These are phyloP conservation scores for Linnemannia hyalina DNA, from an alignment of 192 early-diverging fungal genomes.

Conservation along the genomic window DNA sequence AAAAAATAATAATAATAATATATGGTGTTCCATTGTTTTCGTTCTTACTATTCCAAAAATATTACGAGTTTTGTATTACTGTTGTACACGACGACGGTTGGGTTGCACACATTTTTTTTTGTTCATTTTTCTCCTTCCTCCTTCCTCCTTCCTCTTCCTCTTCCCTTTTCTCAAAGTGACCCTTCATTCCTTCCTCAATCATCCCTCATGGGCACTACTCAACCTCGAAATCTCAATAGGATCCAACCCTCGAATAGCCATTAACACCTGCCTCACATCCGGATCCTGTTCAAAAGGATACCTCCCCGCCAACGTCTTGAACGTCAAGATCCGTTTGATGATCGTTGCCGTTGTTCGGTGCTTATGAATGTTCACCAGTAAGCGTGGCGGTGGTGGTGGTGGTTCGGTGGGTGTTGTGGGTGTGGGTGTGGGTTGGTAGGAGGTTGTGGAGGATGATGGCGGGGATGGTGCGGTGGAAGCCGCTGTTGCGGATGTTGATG, in stretches of 20 bases:
- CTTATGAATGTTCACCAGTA: conserved; percentile 62
- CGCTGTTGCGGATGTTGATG: not conserved
- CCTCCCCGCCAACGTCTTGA: conserved; percentile 62
- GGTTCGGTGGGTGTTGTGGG: too few relatives aligned
- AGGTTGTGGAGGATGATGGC: too few relatives aligned
- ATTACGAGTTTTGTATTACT: not conserved
- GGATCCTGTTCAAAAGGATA: conserved; percentile 63
- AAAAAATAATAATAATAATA: too few relatives aligned
- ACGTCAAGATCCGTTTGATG: conserved; percentile 69
- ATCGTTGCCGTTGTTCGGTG: conserved; percentile 69
- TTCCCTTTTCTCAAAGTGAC: not conserved
- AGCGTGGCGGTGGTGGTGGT: too few relatives aligned
- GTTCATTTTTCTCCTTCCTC: not conserved
- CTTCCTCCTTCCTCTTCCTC: not conserved
- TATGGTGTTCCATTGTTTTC: not conserved
- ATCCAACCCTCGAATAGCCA: conserved; percentile 31
- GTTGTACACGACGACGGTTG: not conserved
- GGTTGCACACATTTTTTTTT: not conserved
- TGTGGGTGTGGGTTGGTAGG: too few relatives aligned
- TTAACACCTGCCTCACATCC: conserved; percentile 50
- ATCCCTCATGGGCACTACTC: conserved; percentile 27
- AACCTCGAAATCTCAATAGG: conserved; percentile 13
- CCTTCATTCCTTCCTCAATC: not conserved
- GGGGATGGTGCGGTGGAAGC: too few relatives aligned
- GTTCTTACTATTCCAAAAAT: not conserved